Conservation (phyloP, 306 rosid genomes). For the Citrullus mucosospermus region DNA sequence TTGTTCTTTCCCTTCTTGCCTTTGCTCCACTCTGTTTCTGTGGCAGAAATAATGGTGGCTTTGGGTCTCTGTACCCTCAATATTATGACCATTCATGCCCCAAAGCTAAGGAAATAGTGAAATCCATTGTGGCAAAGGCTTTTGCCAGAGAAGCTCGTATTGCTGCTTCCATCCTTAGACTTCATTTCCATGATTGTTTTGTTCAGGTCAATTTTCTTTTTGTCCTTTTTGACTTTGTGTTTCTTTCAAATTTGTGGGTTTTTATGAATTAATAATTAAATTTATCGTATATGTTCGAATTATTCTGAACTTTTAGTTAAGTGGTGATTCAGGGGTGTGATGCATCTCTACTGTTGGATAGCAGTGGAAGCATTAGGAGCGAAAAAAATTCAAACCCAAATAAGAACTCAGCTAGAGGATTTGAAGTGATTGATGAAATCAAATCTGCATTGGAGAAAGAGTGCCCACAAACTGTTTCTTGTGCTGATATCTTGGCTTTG, state of each 20-base stretch:
- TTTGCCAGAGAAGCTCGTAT: slow-evolving; percentile 53
- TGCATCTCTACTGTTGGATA: slow-evolving; percentile 67
- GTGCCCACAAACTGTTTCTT: slow-evolving; percentile 72
- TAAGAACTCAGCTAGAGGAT: slow-evolving; percentile 60
- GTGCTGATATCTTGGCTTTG: slow-evolving; percentile 79
- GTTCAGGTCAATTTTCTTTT: slow-evolving; percentile 38
- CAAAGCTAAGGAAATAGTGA: slow-evolving; percentile 49
- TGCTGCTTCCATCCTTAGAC: slow-evolving; percentile 77
- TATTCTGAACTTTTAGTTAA: background rate
- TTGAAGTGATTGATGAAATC: slow-evolving; percentile 70
- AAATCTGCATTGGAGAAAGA: slow-evolving; percentile 56
- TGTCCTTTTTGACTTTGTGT: background rate
- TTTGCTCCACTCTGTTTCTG: slow-evolving; percentile 43
- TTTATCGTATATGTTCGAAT: background rate
- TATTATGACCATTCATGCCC: slow-evolving; percentile 70
- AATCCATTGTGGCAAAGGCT: slow-evolving; percentile 51
- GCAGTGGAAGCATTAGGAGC: slow-evolving; percentile 35
- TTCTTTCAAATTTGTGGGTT: too few relatives aligned
- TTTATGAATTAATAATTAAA: background rate
- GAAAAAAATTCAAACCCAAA: slow-evolving; percentile 78
- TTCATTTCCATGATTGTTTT: slow-evolving; percentile 90
- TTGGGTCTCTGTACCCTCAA: slow-evolving; percentile 45
- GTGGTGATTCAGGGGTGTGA: slow-evolving; percentile 59
- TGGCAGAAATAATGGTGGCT: slow-evolving; percentile 18
- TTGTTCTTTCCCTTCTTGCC: slow-evolving; percentile 47